Base-by-base conservation (phyloP, 352 stramenopile genomes). In the Phytophthora fragariaefolia region DNA sequence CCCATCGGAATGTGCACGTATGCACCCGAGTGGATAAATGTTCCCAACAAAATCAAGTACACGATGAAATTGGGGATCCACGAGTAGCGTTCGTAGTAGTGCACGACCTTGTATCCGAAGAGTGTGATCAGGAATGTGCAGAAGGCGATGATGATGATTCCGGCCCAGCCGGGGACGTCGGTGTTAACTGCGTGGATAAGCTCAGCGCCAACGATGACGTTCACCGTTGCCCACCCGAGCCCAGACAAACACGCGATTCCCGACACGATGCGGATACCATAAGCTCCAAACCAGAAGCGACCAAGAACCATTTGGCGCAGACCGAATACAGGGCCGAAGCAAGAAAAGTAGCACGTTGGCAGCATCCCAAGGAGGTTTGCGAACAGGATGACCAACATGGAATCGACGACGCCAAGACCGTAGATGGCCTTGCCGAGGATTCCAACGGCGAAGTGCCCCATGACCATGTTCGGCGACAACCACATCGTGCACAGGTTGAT, bases 41-140 rank as follows among this genome's bases (percentile, higher is more conserved):
- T 65, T 17, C 65, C 58, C 48, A 80, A 27, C 46, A 80, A 27
- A 30, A 82, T 80, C 20, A 82, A 52, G 53, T 76, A 82, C 13
- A 80, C 74, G 40, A 78, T 78, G 58, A 77, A 77, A 18, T 70
- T 73, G 4, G 74, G 74, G 58, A 80, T 73, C 74, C 74, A 82
- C 28, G 71, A 74, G 63, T 74, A 82, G 10, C 74, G 71, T 54
- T 82, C 71, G 65, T 82, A 82, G 59, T 69, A 70, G 69, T 82
- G 74, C 13, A 82, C 71, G 47, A 80, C 58, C 66, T 78, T 77
- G 69, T 80, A 82, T 15, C 74, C 74, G 47, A 76, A 82, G 43
- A 82, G 74, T 24, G 67, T 82, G 57, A 76, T 69, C 32, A 74
- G 48, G 65, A 82, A 80, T 1, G 74, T 82, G 34, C 63, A 74